These are phyloP conservation scores for Sphaerostilbella broomeana DNA, from an alignment of 2,329 filamentous ascomycete species.

Conservation along the genomic window DNA sequence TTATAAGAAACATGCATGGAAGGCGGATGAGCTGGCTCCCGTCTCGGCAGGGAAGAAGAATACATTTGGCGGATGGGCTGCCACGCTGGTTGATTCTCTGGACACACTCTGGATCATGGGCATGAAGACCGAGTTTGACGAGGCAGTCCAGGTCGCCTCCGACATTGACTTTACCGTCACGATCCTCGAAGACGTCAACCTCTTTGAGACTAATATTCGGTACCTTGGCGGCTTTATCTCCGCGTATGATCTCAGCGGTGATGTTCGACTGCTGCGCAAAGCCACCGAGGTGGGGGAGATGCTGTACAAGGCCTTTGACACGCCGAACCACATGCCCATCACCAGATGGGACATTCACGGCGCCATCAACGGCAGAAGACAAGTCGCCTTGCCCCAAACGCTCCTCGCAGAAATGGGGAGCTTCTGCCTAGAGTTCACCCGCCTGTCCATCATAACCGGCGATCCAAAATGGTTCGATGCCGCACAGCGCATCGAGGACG, in stretches of 20 bases:
- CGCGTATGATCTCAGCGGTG: conserved; percentile 43
- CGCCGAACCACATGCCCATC: conserved; percentile 43
- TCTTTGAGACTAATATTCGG: conserved; percentile 50
- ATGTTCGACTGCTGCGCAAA: conserved; percentile 38
- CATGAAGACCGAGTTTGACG: conserved; percentile 48
- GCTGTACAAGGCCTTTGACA: conserved; percentile 47
- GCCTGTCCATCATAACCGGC: conserved; percentile 62
- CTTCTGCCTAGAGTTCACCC: conserved; percentile 64
- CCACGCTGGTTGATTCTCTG: conserved; percentile 53
- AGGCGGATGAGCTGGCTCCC: conserved; percentile 45
- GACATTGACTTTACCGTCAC: conserved; percentile 46
- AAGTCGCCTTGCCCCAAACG: conserved; percentile 15
- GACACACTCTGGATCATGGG: conserved; percentile 60
- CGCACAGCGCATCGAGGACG: conserved; percentile 60
- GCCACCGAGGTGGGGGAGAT: conserved; percentile 46
- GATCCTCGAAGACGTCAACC: conserved; percentile 34
- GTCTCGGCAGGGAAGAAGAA: conserved; percentile 41
- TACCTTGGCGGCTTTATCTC: conserved; percentile 47
- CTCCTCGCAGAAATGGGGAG: conserved; percentile 60
- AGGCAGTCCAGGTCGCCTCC: conserved; percentile 42
- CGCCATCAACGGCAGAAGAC: conserved; percentile 20
- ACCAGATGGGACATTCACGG: conserved; percentile 22
- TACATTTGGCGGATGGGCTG: conserved; percentile 49
- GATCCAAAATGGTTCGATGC: conserved; percentile 69
- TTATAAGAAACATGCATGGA: conserved; percentile 47